Percentiles rank a stretch among this genome's conserved stretches.
Evolutionary conservation across 1,284 basidiomycete genomes (phyloP).

Genomic region (Neonothopanus nambi): DNA sequence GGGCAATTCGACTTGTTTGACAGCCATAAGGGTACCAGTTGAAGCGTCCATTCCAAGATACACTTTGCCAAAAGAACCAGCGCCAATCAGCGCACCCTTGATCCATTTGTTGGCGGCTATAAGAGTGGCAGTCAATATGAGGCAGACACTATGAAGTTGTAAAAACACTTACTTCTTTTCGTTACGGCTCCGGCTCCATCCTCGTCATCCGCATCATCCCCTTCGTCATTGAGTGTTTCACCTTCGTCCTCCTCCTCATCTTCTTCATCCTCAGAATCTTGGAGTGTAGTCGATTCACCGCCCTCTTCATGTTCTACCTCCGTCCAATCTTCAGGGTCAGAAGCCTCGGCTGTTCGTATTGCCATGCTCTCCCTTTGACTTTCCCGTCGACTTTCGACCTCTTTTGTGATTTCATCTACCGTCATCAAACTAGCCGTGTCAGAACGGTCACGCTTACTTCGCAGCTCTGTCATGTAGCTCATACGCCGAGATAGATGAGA

Average conservation of each 20-base stretch:
- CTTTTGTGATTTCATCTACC: constrained; percentile 96
- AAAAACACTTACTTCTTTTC: constrained; percentile 51
- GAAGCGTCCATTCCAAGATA: constrained; percentile 97
- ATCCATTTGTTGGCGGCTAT: constrained; percentile 89
- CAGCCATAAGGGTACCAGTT: constrained; percentile 95
- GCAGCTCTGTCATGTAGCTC: constrained; percentile 77
- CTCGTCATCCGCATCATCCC: constrained; percentile 42
- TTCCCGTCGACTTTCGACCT: constrained; percentile 83
- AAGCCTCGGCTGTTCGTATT: constrained; percentile 39
- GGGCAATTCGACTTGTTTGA: constrained; percentile 97
- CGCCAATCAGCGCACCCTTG: constrained; percentile 96
- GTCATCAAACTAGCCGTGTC: constrained; percentile 93
- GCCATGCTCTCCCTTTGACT: constrained; percentile 52
- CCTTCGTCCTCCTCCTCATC: constrained; percentile 45
- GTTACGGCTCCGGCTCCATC: constrained; percentile 53
- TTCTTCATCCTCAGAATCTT: constrained; percentile 22
- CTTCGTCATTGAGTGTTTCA: constrained; percentile 46
- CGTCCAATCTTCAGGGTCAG: constrained; percentile 69
- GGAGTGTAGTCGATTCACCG: constrained; percentile 17
- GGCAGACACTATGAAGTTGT: not conserved
- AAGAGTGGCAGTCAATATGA: constrained; percentile 23
- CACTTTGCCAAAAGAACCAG: constrained; percentile 94
- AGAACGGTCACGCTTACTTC: constrained; percentile 78
- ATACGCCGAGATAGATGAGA: constrained; percentile 65
- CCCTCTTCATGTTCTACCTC: constrained; percentile 48